Percentiles rank a stretch among this genome's conserved stretches.
Conservation (phyloP, 352 stramenopile species). For the Phytophthora kernoviae region DNA sequence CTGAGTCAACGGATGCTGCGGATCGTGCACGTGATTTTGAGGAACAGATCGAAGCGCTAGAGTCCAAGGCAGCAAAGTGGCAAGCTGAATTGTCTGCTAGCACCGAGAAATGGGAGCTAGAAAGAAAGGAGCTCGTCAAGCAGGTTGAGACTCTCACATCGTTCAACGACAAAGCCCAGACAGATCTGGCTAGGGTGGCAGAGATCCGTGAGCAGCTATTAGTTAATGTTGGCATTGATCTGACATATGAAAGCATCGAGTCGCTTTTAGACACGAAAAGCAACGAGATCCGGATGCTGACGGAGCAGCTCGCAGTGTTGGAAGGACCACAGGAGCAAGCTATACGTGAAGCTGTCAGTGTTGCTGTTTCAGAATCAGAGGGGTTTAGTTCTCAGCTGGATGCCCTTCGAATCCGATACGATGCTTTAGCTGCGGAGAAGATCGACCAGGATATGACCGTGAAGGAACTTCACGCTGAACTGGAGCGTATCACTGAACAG, state of each 20-base stretch:
- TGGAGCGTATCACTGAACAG: slow-evolving; percentile 32
- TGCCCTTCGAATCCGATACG: slow-evolving; percentile 14
- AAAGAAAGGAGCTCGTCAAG: slow-evolving; percentile 26
- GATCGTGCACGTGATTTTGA: slow-evolving; percentile 8
- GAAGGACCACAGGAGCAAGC: slow-evolving; percentile 24
- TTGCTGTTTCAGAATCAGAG: slow-evolving; percentile 25
- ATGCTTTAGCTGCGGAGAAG: slow-evolving; percentile 15
- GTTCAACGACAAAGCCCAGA: slow-evolving; percentile 17
- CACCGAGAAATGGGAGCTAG: slow-evolving; percentile 18
- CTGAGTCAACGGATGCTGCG: not conserved
- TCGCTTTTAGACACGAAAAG: slow-evolving; percentile 54
- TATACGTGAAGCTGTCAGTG: slow-evolving; percentile 23
- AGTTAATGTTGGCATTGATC: slow-evolving; percentile 38
- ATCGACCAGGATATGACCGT: slow-evolving; percentile 17
- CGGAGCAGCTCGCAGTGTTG: slow-evolving; percentile 25
- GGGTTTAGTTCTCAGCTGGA: slow-evolving; percentile 27
- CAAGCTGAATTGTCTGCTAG: slow-evolving; percentile 10
- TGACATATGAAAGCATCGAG: slow-evolving; percentile 52
- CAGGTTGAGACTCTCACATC: slow-evolving; percentile 33
- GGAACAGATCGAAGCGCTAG: slow-evolving; percentile 9
- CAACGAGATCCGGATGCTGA: slow-evolving; percentile 50
- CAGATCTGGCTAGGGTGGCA: slow-evolving; percentile 39
- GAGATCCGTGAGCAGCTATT: slow-evolving; percentile 51
- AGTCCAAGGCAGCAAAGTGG: slow-evolving; percentile 9
- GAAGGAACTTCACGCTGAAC: slow-evolving; percentile 20